A percentile compares a stretch with the other conserved stretches of the same genome.
Conservation (phyloP, 169 alveolate species). For the Cryptosporidium ryanae region DNA sequence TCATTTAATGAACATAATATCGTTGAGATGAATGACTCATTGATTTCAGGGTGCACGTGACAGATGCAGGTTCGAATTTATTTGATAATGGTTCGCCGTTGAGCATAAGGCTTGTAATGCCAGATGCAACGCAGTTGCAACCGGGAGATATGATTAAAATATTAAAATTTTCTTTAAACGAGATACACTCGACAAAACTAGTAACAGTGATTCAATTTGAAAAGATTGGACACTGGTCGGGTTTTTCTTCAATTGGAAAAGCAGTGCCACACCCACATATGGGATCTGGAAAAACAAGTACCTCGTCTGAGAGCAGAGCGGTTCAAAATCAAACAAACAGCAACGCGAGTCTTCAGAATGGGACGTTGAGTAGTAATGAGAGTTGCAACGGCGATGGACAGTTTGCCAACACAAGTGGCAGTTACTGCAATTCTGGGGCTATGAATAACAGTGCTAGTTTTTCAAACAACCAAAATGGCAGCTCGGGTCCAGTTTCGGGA, state of each 20-base stretch:
- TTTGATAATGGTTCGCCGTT: conserved; percentile 63
- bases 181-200: conserved; percentile 62
- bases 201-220: conserved; percentile 70
- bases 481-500: background rate
- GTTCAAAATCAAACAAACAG: background rate
- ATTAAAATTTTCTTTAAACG: conserved; percentile 59
- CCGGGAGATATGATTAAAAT: conserved; percentile 71
- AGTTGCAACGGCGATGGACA: conserved; percentile 5
- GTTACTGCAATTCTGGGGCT: background rate
- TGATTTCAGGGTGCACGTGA: conserved; percentile 50
- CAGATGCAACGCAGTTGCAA: conserved; percentile 72
- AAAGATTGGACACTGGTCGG: conserved; percentile 67
- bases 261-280: conserved; percentile 70
- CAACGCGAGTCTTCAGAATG: background rate
- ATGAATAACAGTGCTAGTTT: background rate
- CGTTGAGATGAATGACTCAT: background rate
- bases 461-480: background rate
- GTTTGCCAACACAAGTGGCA: conserved; percentile 1
- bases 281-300: conserved; percentile 57
- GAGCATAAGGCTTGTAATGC: conserved; percentile 73
- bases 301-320: background rate
- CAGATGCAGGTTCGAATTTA: conserved; percentile 75
- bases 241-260: conserved; percentile 65
- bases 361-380: background rate
- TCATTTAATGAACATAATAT: background rate